phyloP scores from a whole-genome alignment of 768 basidiomycete genomes.

The Chlorophyllum brunneum region DNA sequence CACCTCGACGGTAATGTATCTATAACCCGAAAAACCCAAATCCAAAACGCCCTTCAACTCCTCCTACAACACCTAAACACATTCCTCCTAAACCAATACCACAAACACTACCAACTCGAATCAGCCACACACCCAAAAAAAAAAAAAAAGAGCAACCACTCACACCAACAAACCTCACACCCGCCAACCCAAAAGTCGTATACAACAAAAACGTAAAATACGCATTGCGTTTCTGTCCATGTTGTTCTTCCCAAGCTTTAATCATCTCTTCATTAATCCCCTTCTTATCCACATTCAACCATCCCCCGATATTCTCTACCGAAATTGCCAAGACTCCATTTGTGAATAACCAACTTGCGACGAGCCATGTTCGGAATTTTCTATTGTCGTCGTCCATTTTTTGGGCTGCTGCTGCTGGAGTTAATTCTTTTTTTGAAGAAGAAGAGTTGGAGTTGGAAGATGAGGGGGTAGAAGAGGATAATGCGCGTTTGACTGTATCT shows the following conservation, averaged over 20 bases:
- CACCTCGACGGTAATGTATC: too few species aligned
- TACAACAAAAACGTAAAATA: slow-evolving; percentile 81
- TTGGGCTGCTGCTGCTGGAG: slow-evolving; percentile 54
- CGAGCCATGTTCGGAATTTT: slow-evolving; percentile 91
- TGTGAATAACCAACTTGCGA: slow-evolving; percentile 74
- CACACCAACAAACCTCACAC: slow-evolving; percentile 74
- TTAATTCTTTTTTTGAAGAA: too few species aligned
- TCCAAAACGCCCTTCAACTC: not conserved
- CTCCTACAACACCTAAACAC: slow-evolving; percentile 9
- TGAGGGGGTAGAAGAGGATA: slow-evolving; percentile 58
- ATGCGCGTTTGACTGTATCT: slow-evolving; percentile 84
- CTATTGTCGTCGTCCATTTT: slow-evolving; percentile 87
- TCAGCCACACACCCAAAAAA: not conserved
- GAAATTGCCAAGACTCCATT: slow-evolving; percentile 71
- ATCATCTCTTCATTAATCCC: slow-evolving; percentile 23
- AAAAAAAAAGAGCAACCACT: slow-evolving; percentile 26
- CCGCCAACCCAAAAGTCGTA: slow-evolving; percentile 70
- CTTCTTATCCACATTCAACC: slow-evolving; percentile 27
- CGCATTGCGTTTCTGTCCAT: slow-evolving; percentile 40
- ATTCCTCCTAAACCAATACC: slow-evolving; percentile 7
- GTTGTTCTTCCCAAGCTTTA: slow-evolving; percentile 33
- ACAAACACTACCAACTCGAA: not conserved
- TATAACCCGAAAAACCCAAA: too few species aligned
- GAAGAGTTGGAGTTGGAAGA: not conserved
- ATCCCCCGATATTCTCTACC: slow-evolving; percentile 72